Base-by-base conservation (phyloP, 1,284 basidiomycete species). In the Fomitopsis palustris region DNA sequence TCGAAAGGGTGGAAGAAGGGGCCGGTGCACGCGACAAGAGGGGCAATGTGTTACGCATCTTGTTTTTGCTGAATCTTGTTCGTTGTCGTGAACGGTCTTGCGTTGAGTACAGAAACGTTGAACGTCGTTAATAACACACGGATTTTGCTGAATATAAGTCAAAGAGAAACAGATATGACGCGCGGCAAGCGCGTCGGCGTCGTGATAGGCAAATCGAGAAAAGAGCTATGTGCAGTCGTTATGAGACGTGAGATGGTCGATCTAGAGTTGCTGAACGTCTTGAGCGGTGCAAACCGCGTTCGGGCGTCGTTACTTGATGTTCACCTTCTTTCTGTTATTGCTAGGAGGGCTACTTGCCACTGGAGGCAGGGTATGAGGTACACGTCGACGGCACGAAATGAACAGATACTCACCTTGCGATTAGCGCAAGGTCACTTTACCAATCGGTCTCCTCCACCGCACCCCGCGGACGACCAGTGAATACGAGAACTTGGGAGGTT, bases 1-100 rank as follows among this genome's bases (percentile, higher is more conserved):
- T 14, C 31, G 55, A 47, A 6, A 19, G 31, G 62, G 57, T 65
- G 66, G 70, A 64, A 37, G 65, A 58, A 37, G 67, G 65, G 58
- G 67, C 65, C 39, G 67, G 72, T 54, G 69, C 61, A 53, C 72
- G 74, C 60, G 74, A 70, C 59, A 74, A 65, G 42, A 73, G 65
- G 58, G 74, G 70, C 27, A 74, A 63, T 29, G 74, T 70, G 61
- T 68, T 72, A 58, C 72, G 72, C 74, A 75, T 76, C 58, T 62
- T 70, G 61, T 57, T 67, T 58, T 63, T 70, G 61, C 59, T 67
- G 58, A 38, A 59, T 64, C 63, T 64, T 61, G 63, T 62, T 54
- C 54, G 39, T 63, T 57, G 56, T 62, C 57, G 62, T 64, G 52
- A 57, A 58, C 39, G 54, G 51, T 60, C 45, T 65, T 59, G 62